Evolutionary conservation across 2,329 filamentous ascomycete species (phyloP).

Genomic region (Penicillium brevicompactum): DNA sequence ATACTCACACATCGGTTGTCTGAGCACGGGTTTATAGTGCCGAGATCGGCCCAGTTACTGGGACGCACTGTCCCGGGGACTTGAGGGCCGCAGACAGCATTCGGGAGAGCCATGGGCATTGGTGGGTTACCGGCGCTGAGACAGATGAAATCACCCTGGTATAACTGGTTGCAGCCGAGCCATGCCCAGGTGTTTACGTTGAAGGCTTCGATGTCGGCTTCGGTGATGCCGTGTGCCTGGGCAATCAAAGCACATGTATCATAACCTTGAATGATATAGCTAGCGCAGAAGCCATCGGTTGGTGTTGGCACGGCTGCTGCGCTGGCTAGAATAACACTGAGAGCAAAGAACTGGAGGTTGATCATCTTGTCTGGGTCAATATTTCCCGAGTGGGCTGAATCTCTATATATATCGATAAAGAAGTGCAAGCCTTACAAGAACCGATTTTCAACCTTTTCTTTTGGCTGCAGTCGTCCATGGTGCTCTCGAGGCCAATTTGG

Average conservation of each 20-base stretch:
- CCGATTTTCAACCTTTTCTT: background rate
- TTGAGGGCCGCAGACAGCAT: constrained; percentile 51
- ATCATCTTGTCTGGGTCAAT: background rate
- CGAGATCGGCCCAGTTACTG: background rate
- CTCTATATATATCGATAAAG: constrained; percentile 1
- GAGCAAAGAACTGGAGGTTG: background rate
- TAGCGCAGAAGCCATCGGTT: constrained; percentile 3
- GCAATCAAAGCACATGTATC: constrained; percentile 38
- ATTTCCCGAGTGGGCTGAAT: background rate
- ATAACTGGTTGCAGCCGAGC: constrained; percentile 42
- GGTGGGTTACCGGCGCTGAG: constrained; percentile 45
- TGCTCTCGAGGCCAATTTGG: background rate
- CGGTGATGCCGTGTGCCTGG: constrained; percentile 34
- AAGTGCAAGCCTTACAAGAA: background rate
- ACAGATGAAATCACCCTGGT: constrained; percentile 39
- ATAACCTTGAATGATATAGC: constrained; percentile 33
- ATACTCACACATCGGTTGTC: background rate
- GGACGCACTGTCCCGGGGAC: constrained; percentile 38
- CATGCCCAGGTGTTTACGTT: constrained; percentile 53
- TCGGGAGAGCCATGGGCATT: constrained; percentile 40
- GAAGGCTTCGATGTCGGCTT: constrained; percentile 38
- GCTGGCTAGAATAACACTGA: background rate
- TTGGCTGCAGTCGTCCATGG: background rate
- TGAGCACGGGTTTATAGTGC: background rate
- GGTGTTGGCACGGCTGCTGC: background rate